These are phyloP conservation scores for Quercus ilex DNA, from an alignment of 306 rosid genomes.

Conservation along the genomic window DNA sequence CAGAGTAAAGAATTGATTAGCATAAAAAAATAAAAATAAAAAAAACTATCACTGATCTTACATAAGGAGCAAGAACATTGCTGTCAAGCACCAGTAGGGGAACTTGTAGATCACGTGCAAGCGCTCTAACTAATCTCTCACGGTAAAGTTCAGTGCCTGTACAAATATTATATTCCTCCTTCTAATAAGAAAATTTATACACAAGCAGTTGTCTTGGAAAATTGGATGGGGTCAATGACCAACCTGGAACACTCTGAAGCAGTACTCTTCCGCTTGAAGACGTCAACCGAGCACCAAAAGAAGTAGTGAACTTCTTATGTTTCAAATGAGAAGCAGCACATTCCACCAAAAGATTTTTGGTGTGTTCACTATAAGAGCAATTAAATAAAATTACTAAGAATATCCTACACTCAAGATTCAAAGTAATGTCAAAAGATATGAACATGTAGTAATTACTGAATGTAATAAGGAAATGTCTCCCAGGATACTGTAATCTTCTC, in stretches of 20 bases:
- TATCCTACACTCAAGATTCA: background rate
- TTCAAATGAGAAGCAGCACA: constrained; percentile 87
- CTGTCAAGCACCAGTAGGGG: constrained; percentile 86
- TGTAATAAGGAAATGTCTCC: constrained; percentile 87
- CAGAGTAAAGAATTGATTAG: background rate
- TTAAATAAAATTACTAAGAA: background rate
- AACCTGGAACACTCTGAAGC: constrained; percentile 93
- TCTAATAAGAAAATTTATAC: background rate
- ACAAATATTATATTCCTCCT: background rate
- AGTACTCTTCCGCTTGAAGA: constrained; percentile 91
- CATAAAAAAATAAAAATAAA: background rate
- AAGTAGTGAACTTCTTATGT: constrained; percentile 46
- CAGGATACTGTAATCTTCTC: constrained; percentile 87
- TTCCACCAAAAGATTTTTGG: constrained; percentile 78
- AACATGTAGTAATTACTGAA: constrained; percentile 52
- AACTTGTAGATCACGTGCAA: constrained; percentile 81
- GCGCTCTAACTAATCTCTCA: constrained; percentile 89
- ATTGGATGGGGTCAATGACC: constrained; percentile 26
- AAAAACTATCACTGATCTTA: constrained; percentile 36
- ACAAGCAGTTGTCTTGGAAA: background rate
- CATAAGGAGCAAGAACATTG: constrained; percentile 87
- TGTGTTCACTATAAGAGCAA: constrained; percentile 49
- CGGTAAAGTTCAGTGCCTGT: constrained; percentile 95
- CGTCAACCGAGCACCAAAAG: constrained; percentile 71
- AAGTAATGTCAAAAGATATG: constrained; percentile 10